Evolutionary conservation across 768 basidiomycete species (phyloP).

Genomic region (Suillus discolor): DNA sequence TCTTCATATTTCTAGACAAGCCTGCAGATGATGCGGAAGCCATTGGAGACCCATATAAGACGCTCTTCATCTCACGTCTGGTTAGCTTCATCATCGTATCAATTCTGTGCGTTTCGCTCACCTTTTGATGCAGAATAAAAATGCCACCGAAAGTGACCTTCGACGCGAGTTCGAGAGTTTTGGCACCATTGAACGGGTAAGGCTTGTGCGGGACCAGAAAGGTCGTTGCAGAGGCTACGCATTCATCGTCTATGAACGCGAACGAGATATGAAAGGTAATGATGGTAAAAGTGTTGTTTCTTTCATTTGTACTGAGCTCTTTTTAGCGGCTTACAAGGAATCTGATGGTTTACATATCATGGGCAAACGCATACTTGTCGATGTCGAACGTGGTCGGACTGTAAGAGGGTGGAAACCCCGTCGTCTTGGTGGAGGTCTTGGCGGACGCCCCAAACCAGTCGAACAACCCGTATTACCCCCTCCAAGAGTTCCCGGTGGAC

Average conservation of each 20-base stretch:
- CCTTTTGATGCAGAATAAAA: constrained; percentile 70
- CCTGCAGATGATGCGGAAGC: constrained; percentile 91
- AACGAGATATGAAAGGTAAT: constrained; percentile 98
- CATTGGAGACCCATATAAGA: constrained; percentile 97
- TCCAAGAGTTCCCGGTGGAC: constrained; percentile 32
- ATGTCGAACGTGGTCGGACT: constrained; percentile 97
- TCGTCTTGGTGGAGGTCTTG: constrained; percentile 95
- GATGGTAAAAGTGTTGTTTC: constrained; percentile 9
- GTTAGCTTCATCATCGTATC: constrained; percentile 42
- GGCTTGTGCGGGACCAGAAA: constrained; percentile 92
- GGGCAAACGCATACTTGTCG: constrained; percentile 94
- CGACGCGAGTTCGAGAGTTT: constrained; percentile 95
- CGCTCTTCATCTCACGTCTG: constrained; percentile 92
- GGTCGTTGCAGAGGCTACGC: constrained; percentile 89
- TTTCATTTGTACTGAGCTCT: constrained; percentile 23
- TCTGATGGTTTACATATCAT: constrained; percentile 96
- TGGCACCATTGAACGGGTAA: constrained; percentile 91
- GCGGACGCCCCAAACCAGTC: constrained; percentile 90
- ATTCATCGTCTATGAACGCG: constrained; percentile 96
- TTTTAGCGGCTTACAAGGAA: constrained; percentile 92
- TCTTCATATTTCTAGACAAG: constrained; percentile 63
- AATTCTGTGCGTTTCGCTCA: constrained; percentile 13
- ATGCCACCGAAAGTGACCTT: constrained; percentile 88
- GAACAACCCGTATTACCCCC: constrained; percentile 40
- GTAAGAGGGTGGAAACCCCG: constrained; percentile 99